Evolutionary conservation across 2,329 filamentous ascomycete genomes (phyloP).

Genomic region (Domatiomyces globalis): DNA sequence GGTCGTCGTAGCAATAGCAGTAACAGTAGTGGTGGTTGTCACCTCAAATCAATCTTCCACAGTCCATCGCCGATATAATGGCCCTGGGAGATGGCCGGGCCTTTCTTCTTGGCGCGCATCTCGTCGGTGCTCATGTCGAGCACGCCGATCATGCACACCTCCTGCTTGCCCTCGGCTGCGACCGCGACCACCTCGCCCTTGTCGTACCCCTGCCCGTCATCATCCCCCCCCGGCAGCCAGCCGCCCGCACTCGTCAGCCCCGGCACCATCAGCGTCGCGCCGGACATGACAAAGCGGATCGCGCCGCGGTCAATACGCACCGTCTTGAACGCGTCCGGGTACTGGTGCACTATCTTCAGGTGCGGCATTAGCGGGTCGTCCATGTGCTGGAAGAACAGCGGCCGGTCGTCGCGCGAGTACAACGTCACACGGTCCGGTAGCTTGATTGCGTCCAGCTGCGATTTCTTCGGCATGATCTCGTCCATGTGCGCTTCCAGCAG

Average conservation of each 20-base stretch:
- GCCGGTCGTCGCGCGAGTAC: slow-evolving; percentile 60
- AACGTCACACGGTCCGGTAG: slow-evolving; percentile 82
- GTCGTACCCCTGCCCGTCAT: slow-evolving; percentile 52
- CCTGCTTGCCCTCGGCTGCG: slow-evolving; percentile 81
- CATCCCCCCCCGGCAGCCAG: slow-evolving; percentile 43
- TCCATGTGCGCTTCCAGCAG: slow-evolving; percentile 78
- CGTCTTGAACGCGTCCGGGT: slow-evolving; percentile 67
- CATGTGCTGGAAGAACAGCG: slow-evolving; percentile 84
- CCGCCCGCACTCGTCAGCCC: slow-evolving; percentile 77
- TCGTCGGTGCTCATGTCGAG: slow-evolving; percentile 76
- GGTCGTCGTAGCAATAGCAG: too few species aligned
- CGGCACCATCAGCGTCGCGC: slow-evolving; percentile 91
- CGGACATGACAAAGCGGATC: slow-evolving; percentile 88
- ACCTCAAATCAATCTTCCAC: slow-evolving; percentile 58
- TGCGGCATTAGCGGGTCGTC: slow-evolving; percentile 70
- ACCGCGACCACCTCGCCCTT: slow-evolving; percentile 78
- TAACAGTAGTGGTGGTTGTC: slow-evolving; percentile 18
- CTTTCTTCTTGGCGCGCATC: slow-evolving; percentile 89
- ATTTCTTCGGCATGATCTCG: slow-evolving; percentile 88
- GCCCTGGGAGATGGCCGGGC: slow-evolving; percentile 80
- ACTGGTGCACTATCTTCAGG: slow-evolving; percentile 76
- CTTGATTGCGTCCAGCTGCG: slow-evolving; percentile 79
- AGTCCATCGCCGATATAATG: slow-evolving; percentile 91
- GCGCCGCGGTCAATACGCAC: slow-evolving; percentile 89
- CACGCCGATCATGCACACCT: slow-evolving; percentile 76